phyloP scores from a whole-genome alignment of 345 rosid genomes.

The Firmiana major region DNA sequence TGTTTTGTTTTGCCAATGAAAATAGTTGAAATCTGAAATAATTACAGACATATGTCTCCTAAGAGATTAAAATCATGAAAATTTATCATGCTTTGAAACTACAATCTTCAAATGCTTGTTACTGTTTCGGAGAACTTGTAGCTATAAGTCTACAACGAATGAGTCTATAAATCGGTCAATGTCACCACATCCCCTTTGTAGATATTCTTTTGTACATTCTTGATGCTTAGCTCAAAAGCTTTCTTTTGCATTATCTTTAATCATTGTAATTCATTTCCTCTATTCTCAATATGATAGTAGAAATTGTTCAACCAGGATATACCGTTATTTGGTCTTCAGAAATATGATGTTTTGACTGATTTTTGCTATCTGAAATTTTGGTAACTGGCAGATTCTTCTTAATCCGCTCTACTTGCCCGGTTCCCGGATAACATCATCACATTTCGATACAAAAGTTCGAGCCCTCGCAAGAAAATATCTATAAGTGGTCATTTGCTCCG shows the following conservation, averaged over 20 bases:
- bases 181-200: neutral
- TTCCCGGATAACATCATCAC: constrained; percentile 78
- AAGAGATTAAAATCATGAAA: neutral
- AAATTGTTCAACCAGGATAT: neutral
- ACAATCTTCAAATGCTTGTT: neutral
- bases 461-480: constrained; percentile 90
- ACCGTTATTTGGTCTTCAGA: neutral
- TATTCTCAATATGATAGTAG: neutral
- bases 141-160: neutral
- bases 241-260: neutral
- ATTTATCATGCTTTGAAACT: neutral
- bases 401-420: constrained; percentile 92
- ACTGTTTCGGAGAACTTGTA: neutral
- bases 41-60: neutral
- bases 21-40: neutral
- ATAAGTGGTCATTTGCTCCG: constrained; percentile 20
- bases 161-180: neutral
- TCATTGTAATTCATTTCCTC: neutral
- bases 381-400: constrained; percentile 65
- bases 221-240: neutral
- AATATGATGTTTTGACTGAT: constrained; percentile 15
- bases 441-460: constrained; percentile 91
- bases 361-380: neutral
- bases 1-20: neutral
- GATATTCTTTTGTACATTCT: neutral